Evolutionary conservation across 495 filamentous ascomycete genomes (phyloP), one percentile per base, ranked within the genome.

Genomic region (Platismatia glauca): DNA sequence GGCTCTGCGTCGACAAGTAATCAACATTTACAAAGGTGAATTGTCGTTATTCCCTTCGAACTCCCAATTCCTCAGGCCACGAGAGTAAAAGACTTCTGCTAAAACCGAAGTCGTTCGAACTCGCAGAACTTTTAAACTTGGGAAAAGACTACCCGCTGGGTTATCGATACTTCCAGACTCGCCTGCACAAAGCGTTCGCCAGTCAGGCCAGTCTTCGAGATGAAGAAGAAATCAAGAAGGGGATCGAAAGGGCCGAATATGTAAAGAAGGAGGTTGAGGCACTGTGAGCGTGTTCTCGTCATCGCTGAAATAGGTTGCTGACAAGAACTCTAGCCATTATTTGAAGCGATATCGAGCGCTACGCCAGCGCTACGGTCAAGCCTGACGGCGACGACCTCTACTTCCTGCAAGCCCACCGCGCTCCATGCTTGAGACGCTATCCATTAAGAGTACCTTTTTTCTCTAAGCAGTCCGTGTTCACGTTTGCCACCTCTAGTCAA

Each of bases 201-300:
- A 82, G 82, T 52, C 89, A 95, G 55, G 81, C 85, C 1, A 71
- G 79, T 64, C 67, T 97, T 20, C 77, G 76, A 20, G 86, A 95
- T 70, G 85, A 90, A 43, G 83, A 80, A 11, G 74, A 89, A 65
- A 96, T 98, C 44, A 77, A 73, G 55, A 78, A 86, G 66, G 90
- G 84, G 0, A 89, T 98, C 62, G 80, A 81, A 39, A 77, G 82
- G 67, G 94, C 91, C 2, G 83, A 95, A 65, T 97, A 88, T 73
- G 89, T 97, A 7, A 93, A 90, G 73, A 96, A 93, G 88, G 92
- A 97, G 74, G 87, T 97, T 66, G 91, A 96, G 75, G 87, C 91
- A 13, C 71, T 97, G 92, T 97, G 80, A 84, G 89, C 79, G 29
- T 53, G 29, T 33, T 27, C 37, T 22, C 34, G 62, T 69, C 55